These are phyloP conservation scores for Eucalyptus fibrosa DNA, from an alignment of 345 rosid species.

Conservation along the genomic window DNA sequence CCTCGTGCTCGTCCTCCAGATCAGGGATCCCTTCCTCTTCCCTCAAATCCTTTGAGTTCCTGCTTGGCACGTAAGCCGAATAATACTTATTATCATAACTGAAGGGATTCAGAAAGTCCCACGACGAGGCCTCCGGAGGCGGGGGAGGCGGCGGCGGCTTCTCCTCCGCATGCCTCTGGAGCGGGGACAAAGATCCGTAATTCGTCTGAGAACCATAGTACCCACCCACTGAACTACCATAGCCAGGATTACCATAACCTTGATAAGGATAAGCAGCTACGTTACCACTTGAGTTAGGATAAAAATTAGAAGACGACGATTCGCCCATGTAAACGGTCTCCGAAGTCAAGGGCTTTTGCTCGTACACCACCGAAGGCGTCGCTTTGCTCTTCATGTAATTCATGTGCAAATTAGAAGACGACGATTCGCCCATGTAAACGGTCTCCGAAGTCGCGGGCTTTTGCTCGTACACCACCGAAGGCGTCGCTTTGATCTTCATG, in stretches of 20 bases:
- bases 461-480: slow-evolving; percentile 55
- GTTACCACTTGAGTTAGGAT: slow-evolving; percentile 3
- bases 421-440: slow-evolving; percentile 53
- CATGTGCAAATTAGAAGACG: slow-evolving; percentile 51
- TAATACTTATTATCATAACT: slow-evolving; percentile 15
- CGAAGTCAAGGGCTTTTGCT: slow-evolving; percentile 46
- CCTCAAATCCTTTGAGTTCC: slow-evolving; percentile 68
- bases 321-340: slow-evolving; percentile 51
- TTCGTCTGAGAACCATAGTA: slow-evolving; percentile 12
- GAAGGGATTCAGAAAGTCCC: slow-evolving; percentile 70
- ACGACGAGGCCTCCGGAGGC: slow-evolving; percentile 49
- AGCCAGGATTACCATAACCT: background rate
- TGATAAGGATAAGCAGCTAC: slow-evolving; percentile 1
- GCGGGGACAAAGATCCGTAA: slow-evolving; percentile 18
- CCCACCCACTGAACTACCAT: slow-evolving; percentile 5
- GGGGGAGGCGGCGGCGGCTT: slow-evolving; percentile 81
- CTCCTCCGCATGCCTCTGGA: slow-evolving; percentile 18
- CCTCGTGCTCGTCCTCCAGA: slow-evolving; percentile 77
- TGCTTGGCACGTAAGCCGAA: slow-evolving; percentile 34
- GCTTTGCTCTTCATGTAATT: slow-evolving; percentile 69
- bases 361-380: slow-evolving; percentile 42
- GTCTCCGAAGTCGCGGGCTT: slow-evolving; percentile 43
- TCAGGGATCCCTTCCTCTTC: slow-evolving; percentile 97
- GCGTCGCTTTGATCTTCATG: slow-evolving; percentile 52
- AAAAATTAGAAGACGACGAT: slow-evolving; percentile 39